Evolutionary conservation across 345 rosid genomes (phyloP), one percentile per base, ranked within the genome.

Genomic region (Populus davidiana): DNA sequence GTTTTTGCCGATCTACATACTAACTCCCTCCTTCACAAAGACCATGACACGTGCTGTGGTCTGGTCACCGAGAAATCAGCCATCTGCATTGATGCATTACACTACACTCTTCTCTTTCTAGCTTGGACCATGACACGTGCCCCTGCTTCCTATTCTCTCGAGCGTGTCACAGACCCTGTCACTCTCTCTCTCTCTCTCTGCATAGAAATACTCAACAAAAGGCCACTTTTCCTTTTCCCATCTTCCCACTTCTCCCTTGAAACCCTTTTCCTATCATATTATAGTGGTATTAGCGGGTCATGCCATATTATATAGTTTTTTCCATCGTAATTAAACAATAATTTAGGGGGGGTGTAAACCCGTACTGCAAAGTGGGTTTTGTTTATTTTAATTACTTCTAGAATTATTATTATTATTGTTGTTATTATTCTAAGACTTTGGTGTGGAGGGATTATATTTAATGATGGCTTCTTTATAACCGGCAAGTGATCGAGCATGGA

Each of bases 41-140:
- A 72, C 70, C 75, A 66, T 20, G 86, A 81, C 84, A 79, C 82
- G 82, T 84, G 84, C 76, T 20, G 33, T 50, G 78, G 72, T 71
- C 77, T 64, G 70, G 76, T 69, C 75, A 78, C 82, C 85, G 89
- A 82, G 83, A 79, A 84, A 73, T 74, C 83, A 73, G 83, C 81
- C 81, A 14, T 31, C 5, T 36, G 75, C 85, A 65, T 81, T 61
- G 80, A 74, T 78, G 64, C 21, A 75, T 61, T 61, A 76, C 72
- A 78, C 29, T 4, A 27, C 43, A 18, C 33, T 5, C 27, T 18
- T 36, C 56, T 10, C 35, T 61, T 61, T 17, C 44, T 12, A 41
- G 13, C 61, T 70, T 17, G 64, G 68, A 80, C 85, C 73, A n/a
- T 52, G 87, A 86, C 90, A 84, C 90, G 85, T 86, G 89, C 87